A percentile compares a stretch with the other conserved stretches of the same genome.
Conservation (phyloP, 805 yeast species). For the Ogataea angusta region DNA sequence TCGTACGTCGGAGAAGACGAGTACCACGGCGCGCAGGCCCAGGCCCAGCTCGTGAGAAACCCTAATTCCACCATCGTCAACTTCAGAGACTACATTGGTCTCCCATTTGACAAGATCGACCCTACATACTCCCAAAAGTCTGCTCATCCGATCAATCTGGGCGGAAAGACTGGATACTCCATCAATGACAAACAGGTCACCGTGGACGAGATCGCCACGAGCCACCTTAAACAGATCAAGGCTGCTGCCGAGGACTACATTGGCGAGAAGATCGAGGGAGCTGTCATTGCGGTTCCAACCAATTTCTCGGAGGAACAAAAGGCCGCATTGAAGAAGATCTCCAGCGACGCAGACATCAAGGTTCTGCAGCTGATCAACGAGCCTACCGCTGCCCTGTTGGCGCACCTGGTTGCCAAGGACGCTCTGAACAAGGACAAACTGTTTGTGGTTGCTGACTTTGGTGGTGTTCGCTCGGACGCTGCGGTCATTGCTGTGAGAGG, state of each 20-base stretch:
- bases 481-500: slow-evolving; percentile 93
- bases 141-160: slow-evolving; percentile 61
- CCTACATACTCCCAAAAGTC: slow-evolving; percentile 59
- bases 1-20: slow-evolving; percentile 93
- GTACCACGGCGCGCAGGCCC: slow-evolving; percentile 96
- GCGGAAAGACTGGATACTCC: slow-evolving; percentile 68
- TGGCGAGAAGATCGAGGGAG: slow-evolving; percentile 77
- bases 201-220: slow-evolving; percentile 73
- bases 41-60: slow-evolving; percentile 88
- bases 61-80: slow-evolving; percentile 80
- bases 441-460: slow-evolving; percentile 92
- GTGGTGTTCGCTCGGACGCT: slow-evolving; percentile 93
- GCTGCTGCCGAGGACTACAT: slow-evolving; percentile 90
- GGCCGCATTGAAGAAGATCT: slow-evolving; percentile 54
- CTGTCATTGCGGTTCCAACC: slow-evolving; percentile 88
- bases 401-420: slow-evolving; percentile 61
- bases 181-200: slow-evolving; percentile 56
- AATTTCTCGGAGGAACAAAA: slow-evolving; percentile 76
- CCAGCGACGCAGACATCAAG: slow-evolving; percentile 69
- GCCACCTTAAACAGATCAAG: slow-evolving; percentile 81
- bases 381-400: slow-evolving; percentile 86
- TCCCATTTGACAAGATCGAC: slow-evolving; percentile 66
- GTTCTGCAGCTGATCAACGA: slow-evolving; percentile 88
- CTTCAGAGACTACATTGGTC: slow-evolving; percentile 92
- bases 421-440: slow-evolving; percentile 60